Evolutionary conservation across 73 alveolate species (phyloP).

Genomic region (Paramecium primaurelia): DNA sequence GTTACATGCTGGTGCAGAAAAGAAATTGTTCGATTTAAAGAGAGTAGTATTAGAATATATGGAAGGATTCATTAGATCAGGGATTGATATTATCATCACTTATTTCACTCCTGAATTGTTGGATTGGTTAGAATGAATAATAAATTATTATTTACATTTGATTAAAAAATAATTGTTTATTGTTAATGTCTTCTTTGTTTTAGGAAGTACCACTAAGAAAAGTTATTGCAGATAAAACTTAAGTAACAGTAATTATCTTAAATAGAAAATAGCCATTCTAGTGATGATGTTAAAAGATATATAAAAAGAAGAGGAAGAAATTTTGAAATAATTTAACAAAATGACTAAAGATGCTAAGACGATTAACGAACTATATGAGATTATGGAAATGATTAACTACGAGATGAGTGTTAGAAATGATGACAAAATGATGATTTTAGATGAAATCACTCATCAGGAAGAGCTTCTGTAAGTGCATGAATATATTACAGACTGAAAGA

Average conservation of each 20-base stretch:
- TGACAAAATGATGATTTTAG: background rate
- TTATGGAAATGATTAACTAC: slow-evolving; percentile 38
- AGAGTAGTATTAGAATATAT: slow-evolving; percentile 70
- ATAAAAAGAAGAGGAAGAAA: slow-evolving; percentile 20
- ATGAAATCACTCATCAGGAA: background rate
- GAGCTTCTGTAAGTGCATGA: background rate
- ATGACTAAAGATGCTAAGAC: background rate
- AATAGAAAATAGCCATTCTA: background rate
- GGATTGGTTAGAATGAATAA: slow-evolving; percentile 61
- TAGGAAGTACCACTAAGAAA: background rate
- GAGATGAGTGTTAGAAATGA: slow-evolving; percentile 8
- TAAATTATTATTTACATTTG: background rate
- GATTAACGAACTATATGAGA: background rate
- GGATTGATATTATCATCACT: slow-evolving; percentile 68
- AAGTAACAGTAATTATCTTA: background rate
- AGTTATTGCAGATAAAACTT: background rate
- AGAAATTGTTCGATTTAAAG: slow-evolving; percentile 69
- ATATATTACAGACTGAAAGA: background rate
- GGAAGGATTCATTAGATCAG: slow-evolving; percentile 71
- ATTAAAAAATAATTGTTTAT: background rate
- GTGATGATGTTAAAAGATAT: background rate
- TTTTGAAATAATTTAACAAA: background rate
- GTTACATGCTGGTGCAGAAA: slow-evolving; percentile 75
- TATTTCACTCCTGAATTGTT: slow-evolving; percentile 75
- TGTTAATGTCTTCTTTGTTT: background rate